phyloP scores from a whole-genome alignment of 176 grass and related monocot species.

The barley (Hordeum vulgare) region DNA sequence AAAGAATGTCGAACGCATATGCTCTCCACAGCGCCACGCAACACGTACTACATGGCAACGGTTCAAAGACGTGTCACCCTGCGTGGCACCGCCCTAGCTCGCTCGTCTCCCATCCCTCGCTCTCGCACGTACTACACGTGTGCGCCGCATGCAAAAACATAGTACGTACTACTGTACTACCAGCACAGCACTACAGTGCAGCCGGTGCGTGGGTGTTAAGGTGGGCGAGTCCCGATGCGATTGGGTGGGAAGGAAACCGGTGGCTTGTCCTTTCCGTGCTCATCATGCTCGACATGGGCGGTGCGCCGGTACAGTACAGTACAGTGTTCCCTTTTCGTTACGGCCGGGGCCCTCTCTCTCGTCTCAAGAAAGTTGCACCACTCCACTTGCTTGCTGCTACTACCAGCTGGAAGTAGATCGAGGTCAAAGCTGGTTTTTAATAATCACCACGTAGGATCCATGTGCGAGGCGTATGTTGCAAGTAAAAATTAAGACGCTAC shows the following conservation, averaged over 20 bases:
- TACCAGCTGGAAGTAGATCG: background rate
- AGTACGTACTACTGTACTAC: too few relatives aligned
- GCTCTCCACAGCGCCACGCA: background rate
- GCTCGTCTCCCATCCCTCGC: too few relatives aligned
- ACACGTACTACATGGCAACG: background rate
- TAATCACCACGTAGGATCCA: background rate
- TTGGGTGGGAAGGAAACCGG: slow-evolving; percentile 13
- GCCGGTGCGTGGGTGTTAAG: background rate
- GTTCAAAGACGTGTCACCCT: background rate
- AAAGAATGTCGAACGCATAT: background rate
- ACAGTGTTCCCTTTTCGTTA: background rate
- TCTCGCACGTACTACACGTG: background rate
- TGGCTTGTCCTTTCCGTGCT: slow-evolving; percentile 9
- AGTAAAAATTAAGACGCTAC: background rate
- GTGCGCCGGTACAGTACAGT: background rate
- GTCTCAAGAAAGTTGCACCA: background rate
- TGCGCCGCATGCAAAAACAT: background rate
- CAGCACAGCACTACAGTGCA: too few relatives aligned
- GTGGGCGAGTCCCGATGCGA: slow-evolving; percentile 33
- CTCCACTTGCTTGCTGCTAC: too few relatives aligned
- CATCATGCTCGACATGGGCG: slow-evolving; percentile 4
- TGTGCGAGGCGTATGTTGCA: background rate
- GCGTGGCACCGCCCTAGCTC: background rate
- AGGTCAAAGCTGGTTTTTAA: background rate
- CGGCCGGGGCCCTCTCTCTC: background rate